Percentiles rank a stretch among this genome's conserved stretches.
Evolutionary conservation across 305 asterid species (phyloP).

Genomic region (Withania somnifera): DNA sequence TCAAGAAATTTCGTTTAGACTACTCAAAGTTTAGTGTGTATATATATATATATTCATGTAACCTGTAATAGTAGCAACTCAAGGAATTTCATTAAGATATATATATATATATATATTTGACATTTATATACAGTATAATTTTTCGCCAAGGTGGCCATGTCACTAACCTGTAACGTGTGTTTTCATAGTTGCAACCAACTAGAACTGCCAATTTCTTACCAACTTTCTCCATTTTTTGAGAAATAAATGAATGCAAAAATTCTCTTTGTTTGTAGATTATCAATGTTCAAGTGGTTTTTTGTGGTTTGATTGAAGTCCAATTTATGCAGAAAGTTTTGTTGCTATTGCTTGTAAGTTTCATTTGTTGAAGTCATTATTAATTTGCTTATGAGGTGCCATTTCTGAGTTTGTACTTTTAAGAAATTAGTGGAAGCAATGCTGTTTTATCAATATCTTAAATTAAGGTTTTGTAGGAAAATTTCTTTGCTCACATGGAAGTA

Average conservation of each 20-base stretch:
- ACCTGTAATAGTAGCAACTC: conserved; percentile 13
- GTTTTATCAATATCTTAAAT: background rate
- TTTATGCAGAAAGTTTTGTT: background rate
- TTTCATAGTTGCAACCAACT: conserved; percentile 36
- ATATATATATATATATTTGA: conserved; percentile 21
- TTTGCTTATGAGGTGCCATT: background rate
- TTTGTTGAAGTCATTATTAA: background rate
- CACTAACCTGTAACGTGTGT: conserved; percentile 36
- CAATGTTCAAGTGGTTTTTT: background rate
- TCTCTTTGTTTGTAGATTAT: background rate
- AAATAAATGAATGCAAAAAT: background rate
- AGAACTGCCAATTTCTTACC: conserved; percentile 25
- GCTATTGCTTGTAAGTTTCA: background rate
- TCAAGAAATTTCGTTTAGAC: background rate
- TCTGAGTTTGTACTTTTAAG: background rate
- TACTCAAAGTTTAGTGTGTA: background rate
- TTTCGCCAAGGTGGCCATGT: background rate
- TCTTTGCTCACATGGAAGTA: background rate
- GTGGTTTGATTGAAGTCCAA: background rate
- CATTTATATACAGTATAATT: too few species aligned
- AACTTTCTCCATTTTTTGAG: conserved; percentile 1
- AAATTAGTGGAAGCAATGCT: background rate
- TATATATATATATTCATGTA: conserved; percentile 43
- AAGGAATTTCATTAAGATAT: background rate
- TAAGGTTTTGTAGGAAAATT: background rate